A percentile compares a stretch with the other conserved stretches of the same genome.
phyloP scores from a whole-genome alignment of 306 rosid species.

The Potentilla sterilis region DNA sequence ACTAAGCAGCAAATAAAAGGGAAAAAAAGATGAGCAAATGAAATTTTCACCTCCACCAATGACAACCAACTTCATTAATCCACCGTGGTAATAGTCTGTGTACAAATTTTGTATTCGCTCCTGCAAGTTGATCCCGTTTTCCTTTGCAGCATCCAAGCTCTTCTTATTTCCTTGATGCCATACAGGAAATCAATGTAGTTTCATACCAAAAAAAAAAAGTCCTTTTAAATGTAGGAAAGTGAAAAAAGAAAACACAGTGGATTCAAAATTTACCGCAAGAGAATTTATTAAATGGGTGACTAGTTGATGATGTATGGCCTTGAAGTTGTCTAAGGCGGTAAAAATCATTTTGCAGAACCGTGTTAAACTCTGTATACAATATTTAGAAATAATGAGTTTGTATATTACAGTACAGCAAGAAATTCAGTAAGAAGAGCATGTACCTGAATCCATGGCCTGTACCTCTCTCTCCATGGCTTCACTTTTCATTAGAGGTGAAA shows the following conservation, averaged over 20 bases:
- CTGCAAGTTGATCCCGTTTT: slow-evolving; percentile 72
- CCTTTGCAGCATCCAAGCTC: slow-evolving; percentile 89
- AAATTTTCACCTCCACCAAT: slow-evolving; percentile 88
- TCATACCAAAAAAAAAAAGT: slow-evolving; percentile 15
- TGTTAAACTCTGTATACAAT: slow-evolving; percentile 73
- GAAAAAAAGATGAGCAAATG: slow-evolving; percentile 12
- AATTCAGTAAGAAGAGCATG: slow-evolving; percentile 21
- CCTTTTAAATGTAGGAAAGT: background rate
- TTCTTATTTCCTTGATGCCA: slow-evolving; percentile 76
- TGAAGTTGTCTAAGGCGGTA: slow-evolving; percentile 75
- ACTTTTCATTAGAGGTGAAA: slow-evolving; percentile 83
- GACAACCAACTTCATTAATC: slow-evolving; percentile 91
- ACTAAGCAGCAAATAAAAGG: background rate
- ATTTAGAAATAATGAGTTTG: slow-evolving; percentile 38
- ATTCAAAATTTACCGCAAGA: slow-evolving; percentile 63
- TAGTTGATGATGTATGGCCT: slow-evolving; percentile 67
- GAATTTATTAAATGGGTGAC: slow-evolving; percentile 82
- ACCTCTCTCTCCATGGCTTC: slow-evolving; percentile 97
- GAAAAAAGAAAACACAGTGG: slow-evolving; percentile 17
- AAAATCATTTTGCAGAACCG: slow-evolving; percentile 71
- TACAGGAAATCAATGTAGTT: slow-evolving; percentile 14
- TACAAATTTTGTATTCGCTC: slow-evolving; percentile 69
- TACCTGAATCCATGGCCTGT: slow-evolving; percentile 96
- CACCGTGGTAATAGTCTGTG: slow-evolving; percentile 77
- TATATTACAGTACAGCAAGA: slow-evolving; percentile 21